Evolutionary conservation across 2,329 filamentous ascomycete genomes (phyloP), one percentile per base, ranked within the genome.

Genomic region (Nemania diffusa): DNA sequence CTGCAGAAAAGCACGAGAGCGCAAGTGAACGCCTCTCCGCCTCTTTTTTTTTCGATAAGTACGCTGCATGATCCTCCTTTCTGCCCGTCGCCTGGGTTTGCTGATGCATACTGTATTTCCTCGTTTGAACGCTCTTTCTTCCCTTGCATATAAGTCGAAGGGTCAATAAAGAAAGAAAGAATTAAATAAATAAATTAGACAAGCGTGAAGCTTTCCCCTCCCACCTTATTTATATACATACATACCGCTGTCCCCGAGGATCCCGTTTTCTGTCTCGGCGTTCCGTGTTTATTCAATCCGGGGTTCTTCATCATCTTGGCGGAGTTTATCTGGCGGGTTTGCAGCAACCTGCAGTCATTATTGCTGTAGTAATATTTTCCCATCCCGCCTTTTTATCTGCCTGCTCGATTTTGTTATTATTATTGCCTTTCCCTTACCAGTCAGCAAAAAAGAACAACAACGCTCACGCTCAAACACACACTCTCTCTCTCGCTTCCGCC

Each of bases 1-100:
- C 74, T 78, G 76, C 76, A 76, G 75, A 74, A 71, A 64, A 42
- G 50, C 55, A 64, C 64, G 73, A 69, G 62, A 46, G 51, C 55
- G 63, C 59, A 64, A 58, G 57, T 64, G 46, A 61, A 69, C 63
- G 52, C 57, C 71, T 72, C 73, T 73, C 75, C 74, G 74, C 73
- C 73, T 72, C 70, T 74, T 74, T 52, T 20, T 26, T 74, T 52
- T 20, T 26, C 69, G 67, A 67, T 69, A 71, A 72, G 68, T 69
- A 72, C 70, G 66, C 68, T 67, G 69, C 69, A 70, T 69, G 67
- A 60, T 37, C 68, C 61, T 37, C 68, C 61, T 69, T 63, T 71
- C 64, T 55, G 60, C 67, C 68, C 20, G 55, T 60, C 46, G 55
- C 70, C 69, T 64, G 67, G 65, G 69, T 63, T 22, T 17, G 17